Base-by-base conservation (phyloP, 352 stramenopile genomes). In the Phytophthora syringae region DNA sequence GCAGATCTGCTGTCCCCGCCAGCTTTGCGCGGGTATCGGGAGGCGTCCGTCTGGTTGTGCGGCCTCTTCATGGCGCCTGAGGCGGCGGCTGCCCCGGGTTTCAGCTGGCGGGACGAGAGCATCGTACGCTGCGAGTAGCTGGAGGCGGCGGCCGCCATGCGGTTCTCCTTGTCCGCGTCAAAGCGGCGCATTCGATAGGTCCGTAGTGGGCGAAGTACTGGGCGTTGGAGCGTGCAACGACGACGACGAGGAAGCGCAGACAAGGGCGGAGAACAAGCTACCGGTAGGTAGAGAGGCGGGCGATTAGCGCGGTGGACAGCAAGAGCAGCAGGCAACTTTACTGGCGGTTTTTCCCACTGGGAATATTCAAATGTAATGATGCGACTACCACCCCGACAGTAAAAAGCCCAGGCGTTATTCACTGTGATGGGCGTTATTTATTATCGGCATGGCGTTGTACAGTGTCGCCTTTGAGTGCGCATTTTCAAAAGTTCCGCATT, bases 151-250 rank as follows among this genome's bases (percentile, higher is more conserved):
- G 60, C 43, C 5, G 53, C 64, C 32, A 72, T 50, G 28, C 74
- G 72, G 59, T 91, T 91, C 70, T 91, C 82, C 63, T 89, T 91
- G 52, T 89, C 82, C 10, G 76, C 78, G 54, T 91, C 80, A 42
- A 84, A 84, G 39, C 80, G 80, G 47, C 78, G 79, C 82, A 89
- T 89, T 12, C 18, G 4, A 20, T 45, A 3, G 28, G 39, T 25
- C 39, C 3, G 15, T 45, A 22, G 16, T 11, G 9, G n/a, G 39
- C n/a, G 18, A 20, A 30, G 11, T 13, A 40, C 16, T 7, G 28
- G 1, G 27, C 18, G 25, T 16, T 36, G 22, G 11, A 13, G 22
- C 13, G 32, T 18, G 39, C 5, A 49, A 30, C 12, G 21, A 20
- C 13, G 25, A 49, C 39, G 11, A 44, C n/a, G 13, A 45, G 48